Conservation (phyloP, 2,329 filamentous ascomycete genomes). For the Didymella glomerata region DNA sequence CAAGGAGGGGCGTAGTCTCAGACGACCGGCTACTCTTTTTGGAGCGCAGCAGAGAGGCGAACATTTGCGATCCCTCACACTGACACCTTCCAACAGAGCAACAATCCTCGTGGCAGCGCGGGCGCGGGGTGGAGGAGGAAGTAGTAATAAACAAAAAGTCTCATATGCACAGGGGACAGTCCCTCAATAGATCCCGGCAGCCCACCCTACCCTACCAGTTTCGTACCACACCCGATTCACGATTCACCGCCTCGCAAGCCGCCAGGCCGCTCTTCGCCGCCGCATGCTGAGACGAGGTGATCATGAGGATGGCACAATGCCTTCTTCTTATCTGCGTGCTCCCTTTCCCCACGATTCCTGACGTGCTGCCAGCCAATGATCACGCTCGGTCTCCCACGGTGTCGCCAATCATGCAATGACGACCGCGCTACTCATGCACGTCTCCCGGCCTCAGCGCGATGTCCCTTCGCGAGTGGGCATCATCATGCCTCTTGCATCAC, state of each 20-base stretch:
- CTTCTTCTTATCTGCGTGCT: slow-evolving; percentile 24
- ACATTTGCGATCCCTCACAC: slow-evolving; percentile 43
- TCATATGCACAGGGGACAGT: slow-evolving; percentile 13
- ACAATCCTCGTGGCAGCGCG: slow-evolving; percentile 14
- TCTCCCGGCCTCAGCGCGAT: slow-evolving; percentile 18
- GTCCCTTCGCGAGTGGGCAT: slow-evolving; percentile 15
- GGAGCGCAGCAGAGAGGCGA: slow-evolving; percentile 49
- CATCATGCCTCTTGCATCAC: slow-evolving; percentile 24
- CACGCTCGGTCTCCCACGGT: slow-evolving; percentile 13
- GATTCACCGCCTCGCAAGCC: slow-evolving; percentile 21
- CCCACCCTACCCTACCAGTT: slow-evolving; percentile 13
- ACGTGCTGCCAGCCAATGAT: slow-evolving; percentile 22
- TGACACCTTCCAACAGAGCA: slow-evolving; percentile 24
- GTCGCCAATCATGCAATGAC: slow-evolving; percentile 23
- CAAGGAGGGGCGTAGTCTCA: slow-evolving; percentile 50
- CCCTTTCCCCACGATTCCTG: slow-evolving; percentile 23
- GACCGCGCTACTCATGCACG: slow-evolving; percentile 25
- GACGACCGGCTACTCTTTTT: slow-evolving; percentile 36
- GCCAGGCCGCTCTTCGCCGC: slow-evolving; percentile 22
- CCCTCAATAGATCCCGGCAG: slow-evolving; percentile 13
- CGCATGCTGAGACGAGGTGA: slow-evolving; percentile 23
- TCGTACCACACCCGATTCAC: slow-evolving; percentile 20
- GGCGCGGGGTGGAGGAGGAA: slow-evolving; percentile 12
- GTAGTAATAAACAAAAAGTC: slow-evolving; percentile 15
- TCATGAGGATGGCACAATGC: slow-evolving; percentile 23